Conservation (phyloP, 345 rosid species). For the Chamaenerion angustifolium region DNA sequence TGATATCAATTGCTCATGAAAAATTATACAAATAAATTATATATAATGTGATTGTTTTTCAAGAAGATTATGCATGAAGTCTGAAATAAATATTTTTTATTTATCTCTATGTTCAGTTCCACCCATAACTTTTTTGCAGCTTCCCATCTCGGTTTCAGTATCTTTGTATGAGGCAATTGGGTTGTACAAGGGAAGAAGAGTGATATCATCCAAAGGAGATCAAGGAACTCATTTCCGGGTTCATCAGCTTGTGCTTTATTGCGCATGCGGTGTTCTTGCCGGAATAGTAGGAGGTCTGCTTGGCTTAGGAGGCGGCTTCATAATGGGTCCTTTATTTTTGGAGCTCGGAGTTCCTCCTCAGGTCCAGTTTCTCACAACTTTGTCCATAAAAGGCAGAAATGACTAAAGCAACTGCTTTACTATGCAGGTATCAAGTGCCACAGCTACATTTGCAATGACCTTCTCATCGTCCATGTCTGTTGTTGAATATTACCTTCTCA, state of each 20-base stretch:
- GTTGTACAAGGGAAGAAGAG: slow-evolving; percentile 26
- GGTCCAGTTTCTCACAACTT: slow-evolving; percentile 4
- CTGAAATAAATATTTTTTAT: too few species aligned
- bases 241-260: slow-evolving; percentile 14
- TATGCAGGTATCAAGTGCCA: slow-evolving; percentile 41
- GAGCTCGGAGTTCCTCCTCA: slow-evolving; percentile 38
- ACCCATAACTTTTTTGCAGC: slow-evolving; percentile 7
- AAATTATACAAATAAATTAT: too few species aligned
- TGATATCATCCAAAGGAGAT: slow-evolving; percentile 30
- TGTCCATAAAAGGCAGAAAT: too few species aligned
- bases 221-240: slow-evolving; percentile 12
- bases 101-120: not conserved
- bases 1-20: not conserved
- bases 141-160: slow-evolving; percentile 17
- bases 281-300: slow-evolving; percentile 32
- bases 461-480: slow-evolving; percentile 51
- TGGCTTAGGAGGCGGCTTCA: slow-evolving; percentile 34
- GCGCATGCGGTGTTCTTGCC: slow-evolving; percentile 20
- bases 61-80: too few species aligned
- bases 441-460: slow-evolving; percentile 46
- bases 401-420: not conserved
- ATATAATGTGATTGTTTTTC: too few species aligned
- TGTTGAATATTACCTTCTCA: slow-evolving; percentile 40
- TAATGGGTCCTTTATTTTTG: slow-evolving; percentile 31
- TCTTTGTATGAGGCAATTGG: slow-evolving; percentile 22